A percentile compares a stretch with the other conserved stretches of the same genome.
These are phyloP conservation scores for Secale cereale DNA, from an alignment of 176 grass and related monocot genomes.

Conservation along the genomic window DNA sequence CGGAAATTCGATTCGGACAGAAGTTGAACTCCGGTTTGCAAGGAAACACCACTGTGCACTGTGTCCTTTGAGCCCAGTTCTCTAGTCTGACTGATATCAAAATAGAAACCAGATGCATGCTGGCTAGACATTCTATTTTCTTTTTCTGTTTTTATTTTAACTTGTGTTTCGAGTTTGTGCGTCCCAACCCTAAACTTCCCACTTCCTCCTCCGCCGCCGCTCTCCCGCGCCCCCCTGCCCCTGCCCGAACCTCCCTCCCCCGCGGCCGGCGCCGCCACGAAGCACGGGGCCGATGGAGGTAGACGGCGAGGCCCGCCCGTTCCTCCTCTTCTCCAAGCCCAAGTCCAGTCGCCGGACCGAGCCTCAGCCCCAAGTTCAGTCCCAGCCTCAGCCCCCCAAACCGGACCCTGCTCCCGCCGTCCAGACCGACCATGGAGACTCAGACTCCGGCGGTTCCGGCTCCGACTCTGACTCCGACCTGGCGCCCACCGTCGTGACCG, in stretches of 20 bases:
- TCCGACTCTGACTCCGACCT: not conserved
- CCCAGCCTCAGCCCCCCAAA: not conserved
- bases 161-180: not conserved
- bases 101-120: too few species aligned
- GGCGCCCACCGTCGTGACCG: slow-evolving; percentile 13
- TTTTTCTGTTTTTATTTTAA: too few species aligned
- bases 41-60: too few species aligned
- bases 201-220: not conserved
- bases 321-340: slow-evolving; percentile 55
- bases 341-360: not conserved
- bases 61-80: too few species aligned
- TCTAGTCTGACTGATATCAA: too few species aligned
- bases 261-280: not conserved
- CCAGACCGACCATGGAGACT: not conserved
- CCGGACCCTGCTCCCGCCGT: not conserved
- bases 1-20: too few species aligned
- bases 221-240: not conserved
- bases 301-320: slow-evolving; percentile 34
- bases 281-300: slow-evolving; percentile 34
- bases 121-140: too few species aligned
- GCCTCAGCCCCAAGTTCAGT: not conserved
- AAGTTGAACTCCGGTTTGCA: too few species aligned
- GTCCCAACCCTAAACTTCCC: not conserved
- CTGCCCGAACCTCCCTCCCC: not conserved
- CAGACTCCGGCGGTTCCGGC: slow-evolving; percentile 3